These are phyloP conservation scores for Tetrahymena malaccensis DNA, from an alignment of 73 alveolate species.

Conservation along the genomic window DNA sequence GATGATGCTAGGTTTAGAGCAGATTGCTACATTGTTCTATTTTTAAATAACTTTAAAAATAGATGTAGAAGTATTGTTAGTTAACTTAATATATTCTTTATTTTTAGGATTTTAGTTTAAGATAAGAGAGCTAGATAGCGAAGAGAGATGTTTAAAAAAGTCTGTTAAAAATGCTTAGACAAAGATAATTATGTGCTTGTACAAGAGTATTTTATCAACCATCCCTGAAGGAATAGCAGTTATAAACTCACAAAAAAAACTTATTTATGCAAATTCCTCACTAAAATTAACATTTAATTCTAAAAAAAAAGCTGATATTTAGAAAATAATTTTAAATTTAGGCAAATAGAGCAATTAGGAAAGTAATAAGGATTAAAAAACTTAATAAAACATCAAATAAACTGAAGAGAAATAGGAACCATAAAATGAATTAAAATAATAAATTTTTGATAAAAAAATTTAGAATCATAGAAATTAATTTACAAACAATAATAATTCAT, in stretches of 20 bases:
- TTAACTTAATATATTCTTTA: no score
- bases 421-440: no score
- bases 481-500: no score
- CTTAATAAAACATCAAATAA: no score
- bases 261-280: neutral
- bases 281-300: neutral
- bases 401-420: no score
- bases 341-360: neutral
- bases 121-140: neutral
- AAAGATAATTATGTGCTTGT: neutral
- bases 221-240: neutral
- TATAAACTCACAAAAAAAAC: neutral
- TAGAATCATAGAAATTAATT: no score
- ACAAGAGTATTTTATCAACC: neutral
- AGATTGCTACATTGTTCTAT: neutral
- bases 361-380: no score
- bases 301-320: neutral
- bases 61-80: neutral
- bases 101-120: no score
- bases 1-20: neutral
- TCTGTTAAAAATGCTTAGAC: neutral
- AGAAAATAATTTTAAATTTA: neutral
- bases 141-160: neutral
- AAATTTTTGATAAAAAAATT: no score
- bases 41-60: neutral